Conservation (phyloP, 768 basidiomycete species). For the Boletus fagicola region DNA sequence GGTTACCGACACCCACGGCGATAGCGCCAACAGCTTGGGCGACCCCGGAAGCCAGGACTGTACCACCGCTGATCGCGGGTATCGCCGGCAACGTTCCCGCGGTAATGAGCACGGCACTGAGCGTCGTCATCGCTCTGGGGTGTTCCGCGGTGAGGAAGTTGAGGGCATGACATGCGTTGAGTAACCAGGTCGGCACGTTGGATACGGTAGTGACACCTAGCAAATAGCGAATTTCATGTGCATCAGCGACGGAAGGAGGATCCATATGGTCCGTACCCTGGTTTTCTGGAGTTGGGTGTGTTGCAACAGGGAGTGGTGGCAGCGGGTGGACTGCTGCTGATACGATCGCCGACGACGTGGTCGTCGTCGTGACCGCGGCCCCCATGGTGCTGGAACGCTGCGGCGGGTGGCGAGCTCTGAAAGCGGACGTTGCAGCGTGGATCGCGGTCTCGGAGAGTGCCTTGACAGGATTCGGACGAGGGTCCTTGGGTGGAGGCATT, state of each 20-base stretch:
- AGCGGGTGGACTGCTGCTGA: conserved; percentile 18
- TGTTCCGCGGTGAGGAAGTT: conserved; percentile 74
- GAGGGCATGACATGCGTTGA: conserved; percentile 74
- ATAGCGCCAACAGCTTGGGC: conserved; percentile 79
- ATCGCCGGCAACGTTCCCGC: conserved; percentile 73
- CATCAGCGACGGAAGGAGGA: not conserved
- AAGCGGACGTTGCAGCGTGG: conserved; percentile 27
- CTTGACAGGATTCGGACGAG: conserved; percentile 37
- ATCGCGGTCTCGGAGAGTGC: conserved; percentile 33
- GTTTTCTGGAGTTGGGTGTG: conserved; percentile 11
- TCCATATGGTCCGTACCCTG: conserved; percentile 17
- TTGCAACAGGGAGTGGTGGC: conserved; percentile 14
- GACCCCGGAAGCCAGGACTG: conserved; percentile 67
- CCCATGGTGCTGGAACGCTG: conserved; percentile 33
- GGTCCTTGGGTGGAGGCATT: conserved; percentile 29
- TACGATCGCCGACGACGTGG: not conserved
- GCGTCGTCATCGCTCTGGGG: conserved; percentile 68
- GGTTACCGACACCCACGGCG: conserved; percentile 67
- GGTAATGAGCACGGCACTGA: conserved; percentile 77
- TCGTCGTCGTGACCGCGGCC: conserved; percentile 19
- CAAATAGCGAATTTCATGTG: not conserved
- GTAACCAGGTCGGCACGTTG: conserved; percentile 71
- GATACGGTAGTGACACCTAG: conserved; percentile 44
- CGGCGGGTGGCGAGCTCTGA: conserved; percentile 28
- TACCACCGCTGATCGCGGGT: conserved; percentile 69